phyloP scores from a whole-genome alignment of 805 yeast species.

The Candida nonsorbophila region DNA sequence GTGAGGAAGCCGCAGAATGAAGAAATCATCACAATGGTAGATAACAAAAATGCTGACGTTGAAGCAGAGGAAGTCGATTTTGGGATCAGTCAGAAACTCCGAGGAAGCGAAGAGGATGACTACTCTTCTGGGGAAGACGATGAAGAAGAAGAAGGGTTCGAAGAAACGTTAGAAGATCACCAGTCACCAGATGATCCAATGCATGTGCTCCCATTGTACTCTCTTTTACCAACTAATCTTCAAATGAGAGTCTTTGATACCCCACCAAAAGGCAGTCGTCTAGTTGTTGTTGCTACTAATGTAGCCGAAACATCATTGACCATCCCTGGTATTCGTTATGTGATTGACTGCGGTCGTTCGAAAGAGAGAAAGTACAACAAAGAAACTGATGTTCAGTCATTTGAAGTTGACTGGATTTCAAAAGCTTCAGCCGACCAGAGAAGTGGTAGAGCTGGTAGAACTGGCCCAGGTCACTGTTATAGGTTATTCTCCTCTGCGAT shows the following conservation, averaged over 20 bases:
- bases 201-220: constrained; percentile 87
- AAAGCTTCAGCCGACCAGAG: constrained; percentile 96
- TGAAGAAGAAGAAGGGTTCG: constrained; percentile 61
- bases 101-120: constrained; percentile 35
- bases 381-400: constrained; percentile 87
- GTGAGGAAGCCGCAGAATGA: constrained; percentile 27
- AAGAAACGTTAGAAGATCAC: constrained; percentile 66
- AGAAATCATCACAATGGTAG: constrained; percentile 10
- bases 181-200: constrained; percentile 74
- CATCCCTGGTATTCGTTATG: constrained; percentile 91
- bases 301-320: constrained; percentile 98
- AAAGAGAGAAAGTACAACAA: constrained; percentile 83
- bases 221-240: constrained; percentile 87
- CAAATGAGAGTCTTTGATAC: constrained; percentile 87
- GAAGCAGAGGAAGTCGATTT: constrained; percentile 90
- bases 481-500: constrained; percentile 91
- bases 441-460: constrained; percentile 96
- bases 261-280: constrained; percentile 81
- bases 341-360: constrained; percentile 90
- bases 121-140: constrained; percentile 50
- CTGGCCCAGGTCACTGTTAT: constrained; percentile 98
- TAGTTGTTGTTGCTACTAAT: constrained; percentile 93
- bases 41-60: constrained; percentile 51
- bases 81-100: constrained; percentile 39
- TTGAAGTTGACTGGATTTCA: constrained; percentile 85